Base-by-base conservation (phyloP, 441 rosid species). In the Gossypium aridum region DNA sequence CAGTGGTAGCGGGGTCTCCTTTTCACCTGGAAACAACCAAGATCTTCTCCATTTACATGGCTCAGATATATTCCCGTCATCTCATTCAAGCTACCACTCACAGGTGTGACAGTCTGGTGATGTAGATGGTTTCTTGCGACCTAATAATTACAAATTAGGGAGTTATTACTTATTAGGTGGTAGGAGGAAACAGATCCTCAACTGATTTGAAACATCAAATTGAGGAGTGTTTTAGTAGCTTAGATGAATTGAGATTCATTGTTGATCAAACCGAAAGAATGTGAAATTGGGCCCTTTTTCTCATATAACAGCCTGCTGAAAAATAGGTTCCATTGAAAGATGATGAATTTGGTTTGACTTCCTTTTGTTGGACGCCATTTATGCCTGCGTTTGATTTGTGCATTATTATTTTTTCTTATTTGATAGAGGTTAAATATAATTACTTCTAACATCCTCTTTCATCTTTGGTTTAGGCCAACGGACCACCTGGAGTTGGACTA, bases 11-110 rank as follows among this genome's bases (percentile, higher is more conserved):
- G 92, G 97, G 39, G 88, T 87, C 63, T 86, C 97, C 75, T 92
- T 82, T 83, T 80, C 92, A 56, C 55, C 89, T 17, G 88, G 81
- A 74, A 92, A 92, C 89, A 89, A 81, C 82, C 93, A 85, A 81
- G 93, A 92, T 74, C 88, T 85, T 84, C 85, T 90, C 80, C 92
- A 80, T 80, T 75, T 88, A 23, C 89, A 92, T 83, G 94, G 90
- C 63, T 85, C 98, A 31, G 97, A 93, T 80, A 83, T 93, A 78
- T 96, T 92, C 81, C 85, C 94, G 63, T 87, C 96, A 70, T 88
- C 97, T 28, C 92, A 89, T 86, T 87, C 92, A 31, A 71, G 85
- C 64, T 93, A 90, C 80, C 95, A 93, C 75, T 88, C 97, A 17
- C 99, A 95, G 99, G 99, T 93, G 56, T 75, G 86, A 55, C 61